Conservation (phyloP, 2,329 filamentous ascomycete species). For the Fusarium setosum region DNA sequence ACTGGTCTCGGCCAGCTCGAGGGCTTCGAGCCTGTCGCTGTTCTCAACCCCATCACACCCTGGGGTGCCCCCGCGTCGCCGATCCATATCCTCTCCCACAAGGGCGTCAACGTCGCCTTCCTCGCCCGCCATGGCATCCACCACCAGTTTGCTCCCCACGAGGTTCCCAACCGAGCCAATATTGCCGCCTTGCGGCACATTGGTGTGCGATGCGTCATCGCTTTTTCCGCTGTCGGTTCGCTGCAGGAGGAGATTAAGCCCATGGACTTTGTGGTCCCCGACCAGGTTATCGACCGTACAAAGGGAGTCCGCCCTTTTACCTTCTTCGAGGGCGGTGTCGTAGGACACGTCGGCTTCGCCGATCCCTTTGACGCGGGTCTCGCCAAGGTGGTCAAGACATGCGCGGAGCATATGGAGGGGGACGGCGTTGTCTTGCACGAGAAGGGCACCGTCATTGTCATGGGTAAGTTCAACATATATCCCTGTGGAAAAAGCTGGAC, state of each 20-base stretch:
- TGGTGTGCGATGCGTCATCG: slow-evolving; percentile 90
- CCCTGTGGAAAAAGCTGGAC: slow-evolving; percentile 1
- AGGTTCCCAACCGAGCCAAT: slow-evolving; percentile 95
- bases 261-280: slow-evolving; percentile 95
- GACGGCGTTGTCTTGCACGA: slow-evolving; percentile 88
- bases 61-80: slow-evolving; percentile 84
- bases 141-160: slow-evolving; percentile 92
- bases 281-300: slow-evolving; percentile 97
- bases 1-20: slow-evolving; percentile 91
- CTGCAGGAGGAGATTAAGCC: slow-evolving; percentile 93
- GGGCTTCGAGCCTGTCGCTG: slow-evolving; percentile 86
- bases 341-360: slow-evolving; percentile 94
- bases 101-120: slow-evolving; percentile 86
- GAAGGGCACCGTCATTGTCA: slow-evolving; percentile 88
- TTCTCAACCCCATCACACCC: slow-evolving; percentile 81
- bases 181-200: slow-evolving; percentile 95
- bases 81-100: slow-evolving; percentile 90
- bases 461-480: slow-evolving; percentile 66
- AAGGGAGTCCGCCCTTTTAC: slow-evolving; percentile 95
- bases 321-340: slow-evolving; percentile 92
- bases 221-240: slow-evolving; percentile 94
- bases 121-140: slow-evolving; percentile 90
- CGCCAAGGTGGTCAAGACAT: slow-evolving; percentile 80
- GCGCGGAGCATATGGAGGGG: slow-evolving; percentile 80
- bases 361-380: slow-evolving; percentile 91